Conservation (phyloP, 179 eudicot species). For the Nepenthes alata region DNA sequence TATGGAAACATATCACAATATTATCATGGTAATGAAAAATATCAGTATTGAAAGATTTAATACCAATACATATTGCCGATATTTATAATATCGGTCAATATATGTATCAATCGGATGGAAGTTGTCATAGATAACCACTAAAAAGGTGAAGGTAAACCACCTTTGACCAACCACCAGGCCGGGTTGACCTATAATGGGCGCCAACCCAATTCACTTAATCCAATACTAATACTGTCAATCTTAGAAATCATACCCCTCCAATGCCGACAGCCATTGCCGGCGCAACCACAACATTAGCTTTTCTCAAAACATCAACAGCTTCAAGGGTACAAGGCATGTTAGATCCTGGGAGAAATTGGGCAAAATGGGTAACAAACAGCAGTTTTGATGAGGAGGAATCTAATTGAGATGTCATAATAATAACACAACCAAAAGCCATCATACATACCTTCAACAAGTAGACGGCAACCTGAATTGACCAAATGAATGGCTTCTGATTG, state of each 20-base stretch:
- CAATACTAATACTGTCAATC: too few relatives aligned
- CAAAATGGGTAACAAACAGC: constrained; percentile 2
- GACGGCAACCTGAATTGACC: constrained; percentile 90
- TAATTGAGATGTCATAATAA: neutral
- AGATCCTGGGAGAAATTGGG: constrained; percentile 44
- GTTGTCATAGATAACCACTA: too few relatives aligned
- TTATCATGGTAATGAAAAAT: too few relatives aligned
- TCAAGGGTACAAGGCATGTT: constrained; percentile 95
- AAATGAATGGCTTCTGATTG: constrained; percentile 84
- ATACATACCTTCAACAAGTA: constrained; percentile 77
- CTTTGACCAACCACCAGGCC: too few relatives aligned
- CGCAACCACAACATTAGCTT: constrained; percentile 81
- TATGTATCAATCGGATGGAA: too few relatives aligned
- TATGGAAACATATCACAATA: too few relatives aligned
- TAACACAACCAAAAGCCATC: neutral
- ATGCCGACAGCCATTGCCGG: constrained; percentile 98
- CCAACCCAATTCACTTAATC: too few relatives aligned
- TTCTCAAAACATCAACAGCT: constrained; percentile 80
- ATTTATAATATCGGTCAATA: too few relatives aligned
- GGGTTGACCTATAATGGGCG: too few relatives aligned
- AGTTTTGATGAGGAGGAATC: neutral
- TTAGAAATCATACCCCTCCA: constrained; percentile 68
- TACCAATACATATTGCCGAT: too few relatives aligned
- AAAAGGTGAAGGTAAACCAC: too few relatives aligned
- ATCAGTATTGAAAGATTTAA: too few relatives aligned